Evolutionary conservation across 768 basidiomycete genomes (phyloP).

Genomic region (Xanthoconium purpureum): DNA sequence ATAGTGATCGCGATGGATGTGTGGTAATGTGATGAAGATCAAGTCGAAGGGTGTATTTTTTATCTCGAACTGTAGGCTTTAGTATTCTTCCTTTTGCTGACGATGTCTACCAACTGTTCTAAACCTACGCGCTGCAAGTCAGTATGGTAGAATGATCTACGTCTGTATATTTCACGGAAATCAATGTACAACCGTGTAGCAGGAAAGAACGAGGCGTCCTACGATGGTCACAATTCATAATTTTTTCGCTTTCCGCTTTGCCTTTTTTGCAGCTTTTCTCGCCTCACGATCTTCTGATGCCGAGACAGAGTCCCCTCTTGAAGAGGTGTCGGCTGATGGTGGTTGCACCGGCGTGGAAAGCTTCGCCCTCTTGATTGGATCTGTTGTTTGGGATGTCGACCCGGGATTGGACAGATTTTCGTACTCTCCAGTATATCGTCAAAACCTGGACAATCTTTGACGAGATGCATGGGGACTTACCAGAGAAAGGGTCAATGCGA

Average conservation of each 20-base stretch:
- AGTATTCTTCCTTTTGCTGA: constrained; percentile 13
- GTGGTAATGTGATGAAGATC: constrained; percentile 53
- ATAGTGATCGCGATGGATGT: constrained; percentile 58
- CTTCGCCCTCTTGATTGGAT: constrained; percentile 11
- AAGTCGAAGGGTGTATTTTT: constrained; percentile 25
- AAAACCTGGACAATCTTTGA: background rate
- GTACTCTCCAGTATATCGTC: constrained; percentile 27
- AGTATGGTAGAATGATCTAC: constrained; percentile 13
- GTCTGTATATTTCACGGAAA: constrained; percentile 12
- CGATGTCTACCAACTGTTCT: constrained; percentile 10
- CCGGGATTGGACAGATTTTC: constrained; percentile 18
- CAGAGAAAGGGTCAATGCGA: constrained; percentile 63
- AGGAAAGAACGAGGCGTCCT: constrained; percentile 2
- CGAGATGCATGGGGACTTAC: constrained; percentile 30
- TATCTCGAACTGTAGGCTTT: constrained; percentile 30
- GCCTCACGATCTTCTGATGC: constrained; percentile 23
- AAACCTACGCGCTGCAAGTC: constrained; percentile 15
- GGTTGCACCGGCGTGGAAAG: background rate
- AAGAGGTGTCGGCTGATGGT: constrained; percentile 3
- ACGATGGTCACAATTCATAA: constrained; percentile 6
- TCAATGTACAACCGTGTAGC: constrained; percentile 15
- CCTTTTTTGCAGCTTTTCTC: constrained; percentile 33
- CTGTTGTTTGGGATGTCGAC: background rate
- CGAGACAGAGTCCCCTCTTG: constrained; percentile 22
- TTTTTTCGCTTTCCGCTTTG: constrained; percentile 34